A percentile compares a stretch with the other conserved stretches of the same genome.
phyloP scores from a whole-genome alignment of 352 stramenopile genomes.

The Phytophthora niederhauseri region DNA sequence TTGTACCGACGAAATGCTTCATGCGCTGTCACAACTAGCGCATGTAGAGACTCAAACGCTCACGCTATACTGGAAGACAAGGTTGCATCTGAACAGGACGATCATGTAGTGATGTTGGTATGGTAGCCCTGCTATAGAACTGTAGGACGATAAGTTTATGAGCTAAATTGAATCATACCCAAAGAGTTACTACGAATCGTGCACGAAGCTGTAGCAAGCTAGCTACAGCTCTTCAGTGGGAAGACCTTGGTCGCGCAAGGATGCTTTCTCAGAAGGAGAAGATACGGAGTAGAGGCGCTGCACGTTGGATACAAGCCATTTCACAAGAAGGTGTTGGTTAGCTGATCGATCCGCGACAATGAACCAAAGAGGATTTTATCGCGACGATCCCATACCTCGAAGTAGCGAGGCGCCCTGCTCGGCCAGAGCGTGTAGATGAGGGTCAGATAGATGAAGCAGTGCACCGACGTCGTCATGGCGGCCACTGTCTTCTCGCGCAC shows the following conservation, averaged over 20 bases:
- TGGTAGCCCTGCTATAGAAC: not conserved
- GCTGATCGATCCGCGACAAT: not conserved
- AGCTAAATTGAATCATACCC: not conserved
- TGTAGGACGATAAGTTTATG: not conserved
- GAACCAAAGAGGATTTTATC: not conserved
- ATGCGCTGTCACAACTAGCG: constrained; percentile 45
- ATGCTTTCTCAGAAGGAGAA: constrained; percentile 70
- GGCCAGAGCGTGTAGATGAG: constrained; percentile 80
- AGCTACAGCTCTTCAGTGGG: constrained; percentile 65
- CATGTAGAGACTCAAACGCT: constrained; percentile 52
- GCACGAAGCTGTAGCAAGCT: not conserved
- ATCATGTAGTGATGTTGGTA: constrained; percentile 34
- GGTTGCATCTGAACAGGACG: constrained; percentile 46
- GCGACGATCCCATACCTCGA: constrained; percentile 57
- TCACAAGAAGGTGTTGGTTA: not conserved
- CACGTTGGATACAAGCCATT: not conserved
- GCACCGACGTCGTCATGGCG: constrained; percentile 53
- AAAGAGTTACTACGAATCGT: not conserved
- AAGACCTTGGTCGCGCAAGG: constrained; percentile 61
- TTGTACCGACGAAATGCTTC: constrained; percentile 58
- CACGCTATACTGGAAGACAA: constrained; percentile 60
- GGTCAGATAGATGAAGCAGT: constrained; percentile 59
- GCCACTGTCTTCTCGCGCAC: constrained; percentile 80
- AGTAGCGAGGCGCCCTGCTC: constrained; percentile 70
- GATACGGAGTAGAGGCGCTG: constrained; percentile 77